Evolutionary conservation across 805 yeast genomes (phyloP), one percentile per base, ranked within the genome.

Genomic region (Candida alai): DNA sequence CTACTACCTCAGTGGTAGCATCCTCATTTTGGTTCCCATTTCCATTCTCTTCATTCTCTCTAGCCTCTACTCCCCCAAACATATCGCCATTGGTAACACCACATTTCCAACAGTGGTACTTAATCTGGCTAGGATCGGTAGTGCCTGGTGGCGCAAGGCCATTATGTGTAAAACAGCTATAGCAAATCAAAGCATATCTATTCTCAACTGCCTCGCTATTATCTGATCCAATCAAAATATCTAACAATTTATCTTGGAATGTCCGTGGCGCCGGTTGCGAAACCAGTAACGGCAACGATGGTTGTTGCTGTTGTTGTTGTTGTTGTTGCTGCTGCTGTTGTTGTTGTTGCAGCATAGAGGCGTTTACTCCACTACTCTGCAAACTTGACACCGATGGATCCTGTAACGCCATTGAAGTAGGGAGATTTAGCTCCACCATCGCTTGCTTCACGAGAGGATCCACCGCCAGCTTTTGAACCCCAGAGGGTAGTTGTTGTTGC

Each of bases 131-230:
- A 0, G 90, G 81, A 35, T 58, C 51, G 2, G 52, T 40, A 39
- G 70, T 60, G 6, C 82, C 81, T 2, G 84, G 87, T 4, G 87
- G 84, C 0, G 94, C 94, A 28, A 85, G 65, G 1, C 95, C 95
- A 49, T 86, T 85, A 56, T 85, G 94, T 12, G 65, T 66, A 15
- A 56, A 61, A 50, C 95, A 85, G n/a, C 66, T 58, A 13, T 49
- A 43, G 52, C 95, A 85, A 11, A 85, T 81, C 44, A 85, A 65
- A 0, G 95, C 95, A 51, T 68, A 82, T 28, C 94, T 57, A 38
- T 62, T 62, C 28, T 75, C 74, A 30, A 76, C 64, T 29, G 73
- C 56, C 48, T 83, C 90, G 55, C 79, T 85, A 33, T 73, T 74
- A 14, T 88, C 90, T 17, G 71, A 58, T 11, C 71, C 73, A 21